Conservation (phyloP, 495 filamentous ascomycete species). For the Tuber aestivum region DNA sequence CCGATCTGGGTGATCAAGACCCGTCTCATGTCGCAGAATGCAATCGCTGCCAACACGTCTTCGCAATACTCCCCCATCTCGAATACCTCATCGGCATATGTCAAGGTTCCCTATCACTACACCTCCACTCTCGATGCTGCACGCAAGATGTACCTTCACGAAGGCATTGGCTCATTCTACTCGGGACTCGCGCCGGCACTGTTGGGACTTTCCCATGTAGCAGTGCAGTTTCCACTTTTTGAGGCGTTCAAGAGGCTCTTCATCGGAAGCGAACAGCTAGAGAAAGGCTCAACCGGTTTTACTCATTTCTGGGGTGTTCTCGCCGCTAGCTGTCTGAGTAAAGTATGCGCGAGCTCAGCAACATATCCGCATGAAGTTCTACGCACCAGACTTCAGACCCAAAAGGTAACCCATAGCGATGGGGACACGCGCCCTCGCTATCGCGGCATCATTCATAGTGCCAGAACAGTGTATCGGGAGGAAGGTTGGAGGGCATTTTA, state of each 20-base stretch:
- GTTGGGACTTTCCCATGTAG: slow-evolving; percentile 88
- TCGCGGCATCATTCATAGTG: slow-evolving; percentile 72
- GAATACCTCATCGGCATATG: slow-evolving; percentile 50
- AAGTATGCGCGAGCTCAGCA: slow-evolving; percentile 86
- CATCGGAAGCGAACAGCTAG: slow-evolving; percentile 64
- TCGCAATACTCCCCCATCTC: slow-evolving; percentile 42
- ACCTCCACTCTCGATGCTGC: slow-evolving; percentile 78
- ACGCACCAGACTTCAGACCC: slow-evolving; percentile 81
- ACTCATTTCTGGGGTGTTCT: slow-evolving; percentile 70
- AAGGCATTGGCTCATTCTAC: slow-evolving; percentile 88
- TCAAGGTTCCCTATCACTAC: slow-evolving; percentile 81
- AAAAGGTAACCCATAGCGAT: slow-evolving; percentile 49
- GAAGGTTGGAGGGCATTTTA: slow-evolving; percentile 98
- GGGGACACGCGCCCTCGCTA: slow-evolving; percentile 63
- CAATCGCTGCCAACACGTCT: slow-evolving; percentile 41
- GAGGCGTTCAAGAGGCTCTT: slow-evolving; percentile 88
- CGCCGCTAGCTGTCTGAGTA: slow-evolving; percentile 85
- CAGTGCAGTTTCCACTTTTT: slow-evolving; percentile 95
- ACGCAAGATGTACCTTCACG: slow-evolving; percentile 85
- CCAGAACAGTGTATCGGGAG: slow-evolving; percentile 74
- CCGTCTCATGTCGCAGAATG: slow-evolving; percentile 83
- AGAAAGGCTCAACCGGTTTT: slow-evolving; percentile 46
- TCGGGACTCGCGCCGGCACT: slow-evolving; percentile 90
- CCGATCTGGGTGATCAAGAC: slow-evolving; percentile 99
- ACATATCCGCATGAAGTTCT: slow-evolving; percentile 98